Conservation (phyloP, 2,329 filamentous ascomycete species). For the Paecilomyces sp. region DNA sequence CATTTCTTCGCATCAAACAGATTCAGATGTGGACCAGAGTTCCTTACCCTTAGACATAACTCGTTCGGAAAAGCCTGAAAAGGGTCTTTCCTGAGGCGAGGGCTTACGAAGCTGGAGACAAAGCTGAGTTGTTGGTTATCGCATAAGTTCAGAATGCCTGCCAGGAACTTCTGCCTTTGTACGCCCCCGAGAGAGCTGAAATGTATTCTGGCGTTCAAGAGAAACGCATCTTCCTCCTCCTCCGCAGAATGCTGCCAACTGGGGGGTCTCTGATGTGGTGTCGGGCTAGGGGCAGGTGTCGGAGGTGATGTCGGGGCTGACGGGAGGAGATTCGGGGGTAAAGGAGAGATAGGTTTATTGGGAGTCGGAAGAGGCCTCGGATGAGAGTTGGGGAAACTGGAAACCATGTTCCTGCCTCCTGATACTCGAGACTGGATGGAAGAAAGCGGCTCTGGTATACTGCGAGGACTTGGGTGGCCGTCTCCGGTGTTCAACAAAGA, state of each 20-base stretch:
- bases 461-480: conserved; percentile 23
- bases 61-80: conserved; percentile 90
- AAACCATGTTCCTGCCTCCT: conserved; percentile 20
- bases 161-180: conserved; percentile 73
- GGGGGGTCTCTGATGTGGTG: conserved; percentile 54
- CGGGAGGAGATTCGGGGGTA: conserved; percentile 55
- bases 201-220: conserved; percentile 69
- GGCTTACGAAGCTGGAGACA: conserved; percentile 92
- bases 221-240: conserved; percentile 74
- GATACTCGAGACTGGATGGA: conserved; percentile 21
- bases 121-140: conserved; percentile 94
- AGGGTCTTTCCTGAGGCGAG: conserved; percentile 89
- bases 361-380: conserved; percentile 41
- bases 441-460: conserved; percentile 19
- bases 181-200: conserved; percentile 71
- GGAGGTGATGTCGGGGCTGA: conserved; percentile 60
- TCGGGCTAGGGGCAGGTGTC: conserved; percentile 60
- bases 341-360: conserved; percentile 43
- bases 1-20: background rate
- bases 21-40: background rate
- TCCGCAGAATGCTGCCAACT: conserved; percentile 43
- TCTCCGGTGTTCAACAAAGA: conserved; percentile 21
- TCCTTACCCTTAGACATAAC: conserved; percentile 73
- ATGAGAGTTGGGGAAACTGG: conserved; percentile 16
- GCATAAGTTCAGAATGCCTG: conserved; percentile 85